Evolutionary conservation across 83 land plant genomes (phyloP).

Genomic region (Picea abies): DNA sequence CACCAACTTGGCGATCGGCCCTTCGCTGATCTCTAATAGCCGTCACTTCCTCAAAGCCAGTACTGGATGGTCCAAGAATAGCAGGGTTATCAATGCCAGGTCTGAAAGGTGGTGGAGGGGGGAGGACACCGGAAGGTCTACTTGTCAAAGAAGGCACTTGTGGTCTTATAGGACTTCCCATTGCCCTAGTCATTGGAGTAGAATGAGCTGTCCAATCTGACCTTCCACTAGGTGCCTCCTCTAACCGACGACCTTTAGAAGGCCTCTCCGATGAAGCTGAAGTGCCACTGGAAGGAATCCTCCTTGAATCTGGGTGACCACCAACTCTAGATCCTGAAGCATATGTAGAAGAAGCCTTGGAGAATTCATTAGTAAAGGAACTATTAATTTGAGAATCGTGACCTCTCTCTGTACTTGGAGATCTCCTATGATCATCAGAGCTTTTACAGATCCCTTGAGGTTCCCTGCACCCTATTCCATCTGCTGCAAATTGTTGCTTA

Average conservation of each 20-base stretch:
- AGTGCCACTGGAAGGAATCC: not conserved
- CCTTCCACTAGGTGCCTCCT: not conserved
- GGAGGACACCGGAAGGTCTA: slow-evolving; percentile 8
- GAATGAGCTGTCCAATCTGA: slow-evolving; percentile 11
- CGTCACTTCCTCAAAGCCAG: slow-evolving; percentile 4
- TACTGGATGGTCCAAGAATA: slow-evolving; percentile 11
- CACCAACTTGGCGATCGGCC: slow-evolving; percentile 5
- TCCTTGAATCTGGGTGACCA: slow-evolving; percentile 1
- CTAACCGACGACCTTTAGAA: slow-evolving; percentile 11
- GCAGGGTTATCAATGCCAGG: slow-evolving; percentile 25
- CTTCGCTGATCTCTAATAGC: slow-evolving; percentile 18
- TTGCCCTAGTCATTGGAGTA: slow-evolving; percentile 4
- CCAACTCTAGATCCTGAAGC: not conserved
- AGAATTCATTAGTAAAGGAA: not conserved
- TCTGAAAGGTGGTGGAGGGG: slow-evolving; percentile 22
- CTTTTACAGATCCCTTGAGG: not conserved
- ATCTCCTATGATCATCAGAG: slow-evolving; percentile 13
- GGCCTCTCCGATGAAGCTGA: slow-evolving; percentile 7
- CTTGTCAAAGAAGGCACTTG: slow-evolving; percentile 8
- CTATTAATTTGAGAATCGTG: slow-evolving; percentile 7
- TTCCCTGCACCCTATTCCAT: slow-evolving; percentile 3
- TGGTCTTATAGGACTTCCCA: not conserved
- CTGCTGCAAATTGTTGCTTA: not conserved
- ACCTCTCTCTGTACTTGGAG: slow-evolving; percentile 12
- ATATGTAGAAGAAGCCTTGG: not conserved